Conservation (phyloP, 2,329 filamentous ascomycete species). For the Alternaria triticina region DNA sequence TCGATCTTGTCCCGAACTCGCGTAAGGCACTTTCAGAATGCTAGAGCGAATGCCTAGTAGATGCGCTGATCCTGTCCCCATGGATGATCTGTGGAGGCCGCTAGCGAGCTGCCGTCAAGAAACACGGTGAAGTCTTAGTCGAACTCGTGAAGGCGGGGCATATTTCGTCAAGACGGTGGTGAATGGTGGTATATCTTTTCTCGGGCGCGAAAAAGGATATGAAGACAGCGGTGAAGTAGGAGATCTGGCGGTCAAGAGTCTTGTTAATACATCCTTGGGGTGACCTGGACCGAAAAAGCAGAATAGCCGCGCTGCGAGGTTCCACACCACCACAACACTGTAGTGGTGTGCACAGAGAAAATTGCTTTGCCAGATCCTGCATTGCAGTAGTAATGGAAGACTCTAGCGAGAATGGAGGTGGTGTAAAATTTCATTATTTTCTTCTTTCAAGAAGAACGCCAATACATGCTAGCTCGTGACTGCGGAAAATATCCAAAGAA, state of each 20-base stretch:
- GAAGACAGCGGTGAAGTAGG: not conserved
- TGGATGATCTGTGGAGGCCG: not conserved
- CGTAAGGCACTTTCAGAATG: not conserved
- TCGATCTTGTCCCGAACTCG: not conserved
- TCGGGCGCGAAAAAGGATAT: not conserved
- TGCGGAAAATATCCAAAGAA: slow-evolving; percentile 2
- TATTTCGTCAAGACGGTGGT: not conserved
- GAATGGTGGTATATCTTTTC: not conserved
- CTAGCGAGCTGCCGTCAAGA: not conserved
- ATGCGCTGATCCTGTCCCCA: not conserved
- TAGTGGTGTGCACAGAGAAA: not conserved
- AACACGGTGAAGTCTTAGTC: not conserved
- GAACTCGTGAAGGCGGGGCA: not conserved
- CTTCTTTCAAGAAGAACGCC: slow-evolving; percentile 10
- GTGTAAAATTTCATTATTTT: slow-evolving; percentile 4
- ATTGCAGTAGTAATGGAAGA: not conserved
- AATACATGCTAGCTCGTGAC: slow-evolving; percentile 11
- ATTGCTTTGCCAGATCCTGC: not conserved
- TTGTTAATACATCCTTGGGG: not conserved
- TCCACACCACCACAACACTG: not conserved
- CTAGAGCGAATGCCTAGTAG: not conserved
- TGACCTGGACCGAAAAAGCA: not conserved
- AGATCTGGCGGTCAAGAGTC: not conserved
- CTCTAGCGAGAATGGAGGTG: not conserved
- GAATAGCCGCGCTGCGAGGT: not conserved